These are phyloP conservation scores for Gonapodya sp. DNA, from an alignment of 192 early-diverging fungal species.

Conservation along the genomic window DNA sequence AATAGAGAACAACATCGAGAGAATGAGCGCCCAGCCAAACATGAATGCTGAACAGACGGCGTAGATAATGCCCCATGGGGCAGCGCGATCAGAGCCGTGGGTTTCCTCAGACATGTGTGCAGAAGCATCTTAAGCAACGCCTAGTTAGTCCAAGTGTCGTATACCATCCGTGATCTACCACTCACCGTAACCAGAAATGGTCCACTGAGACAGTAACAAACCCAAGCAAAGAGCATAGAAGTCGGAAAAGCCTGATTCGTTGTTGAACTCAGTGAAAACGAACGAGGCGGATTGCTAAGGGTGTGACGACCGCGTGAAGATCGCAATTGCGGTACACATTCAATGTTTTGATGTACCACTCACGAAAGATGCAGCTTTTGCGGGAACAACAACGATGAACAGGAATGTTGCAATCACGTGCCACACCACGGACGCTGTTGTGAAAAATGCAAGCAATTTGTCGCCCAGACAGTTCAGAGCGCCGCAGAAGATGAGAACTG, in stretches of 20 bases:
- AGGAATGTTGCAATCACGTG: neutral
- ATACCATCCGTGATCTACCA: no score
- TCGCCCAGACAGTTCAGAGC: slow-evolving; percentile 36
- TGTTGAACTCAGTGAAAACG: slow-evolving; percentile 41
- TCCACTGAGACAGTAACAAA: slow-evolving; percentile 42
- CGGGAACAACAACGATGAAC: neutral
- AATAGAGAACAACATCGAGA: slow-evolving; percentile 22
- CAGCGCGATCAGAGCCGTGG: slow-evolving; percentile 34
- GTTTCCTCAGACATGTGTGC: slow-evolving; percentile 43
- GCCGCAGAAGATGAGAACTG: slow-evolving; percentile 37
- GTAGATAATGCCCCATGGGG: slow-evolving; percentile 34
- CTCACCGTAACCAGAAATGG: slow-evolving; percentile 40
- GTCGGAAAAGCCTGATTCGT: slow-evolving; percentile 36
- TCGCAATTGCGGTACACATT: no score
- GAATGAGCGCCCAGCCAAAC: slow-evolving; percentile 34
- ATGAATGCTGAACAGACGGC: slow-evolving; percentile 24
- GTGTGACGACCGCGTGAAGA: no score
- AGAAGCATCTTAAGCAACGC: neutral
- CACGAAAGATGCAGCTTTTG: neutral
- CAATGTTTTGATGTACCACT: neutral
- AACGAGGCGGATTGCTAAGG: slow-evolving; percentile 16
- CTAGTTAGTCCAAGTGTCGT: no score
- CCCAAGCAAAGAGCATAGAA: slow-evolving; percentile 40
- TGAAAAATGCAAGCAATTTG: neutral
- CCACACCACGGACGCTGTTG: neutral